Evolutionary conservation across 352 stramenopile genomes (phyloP).

Genomic region (Pythium diclinum): DNA sequence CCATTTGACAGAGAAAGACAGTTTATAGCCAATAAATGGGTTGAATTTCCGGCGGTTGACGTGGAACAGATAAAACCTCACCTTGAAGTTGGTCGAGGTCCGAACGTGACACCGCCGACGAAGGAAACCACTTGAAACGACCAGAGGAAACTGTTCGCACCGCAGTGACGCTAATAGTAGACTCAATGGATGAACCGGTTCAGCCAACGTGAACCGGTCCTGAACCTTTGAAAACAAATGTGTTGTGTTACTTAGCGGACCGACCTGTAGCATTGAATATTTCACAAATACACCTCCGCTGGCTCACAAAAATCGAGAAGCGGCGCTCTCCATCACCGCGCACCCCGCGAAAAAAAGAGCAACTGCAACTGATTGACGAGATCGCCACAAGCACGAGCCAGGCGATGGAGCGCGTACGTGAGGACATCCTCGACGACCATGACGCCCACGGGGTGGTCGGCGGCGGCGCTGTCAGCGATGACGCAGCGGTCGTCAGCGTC

Average conservation of each 20-base stretch:
- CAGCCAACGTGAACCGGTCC: neutral
- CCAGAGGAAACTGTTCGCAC: constrained; percentile 11
- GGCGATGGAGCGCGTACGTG: neutral
- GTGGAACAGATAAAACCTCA: constrained; percentile 21
- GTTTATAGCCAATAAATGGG: constrained; percentile 22
- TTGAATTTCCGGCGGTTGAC: neutral
- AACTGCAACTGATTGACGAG: constrained; percentile 7
- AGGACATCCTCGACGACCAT: neutral
- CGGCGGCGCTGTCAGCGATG: neutral
- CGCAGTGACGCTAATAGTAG: neutral
- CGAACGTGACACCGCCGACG: constrained; percentile 55
- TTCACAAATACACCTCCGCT: constrained; percentile 22
- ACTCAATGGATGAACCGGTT: neutral
- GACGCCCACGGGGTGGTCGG: neutral
- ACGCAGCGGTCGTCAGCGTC: neutral
- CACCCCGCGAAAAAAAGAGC: constrained; percentile 1
- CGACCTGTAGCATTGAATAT: constrained; percentile 23
- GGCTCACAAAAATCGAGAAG: constrained; percentile 21
- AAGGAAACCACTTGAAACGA: constrained; percentile 38
- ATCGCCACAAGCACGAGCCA: constrained; percentile 2
- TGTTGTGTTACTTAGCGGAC: neutral
- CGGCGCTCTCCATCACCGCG: neutral
- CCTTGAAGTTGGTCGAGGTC: constrained; percentile 57
- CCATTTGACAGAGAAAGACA: neutral
- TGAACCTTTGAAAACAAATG: neutral